Base-by-base conservation (phyloP, 352 stramenopile genomes). In the Poterioochromonas sp. region DNA sequence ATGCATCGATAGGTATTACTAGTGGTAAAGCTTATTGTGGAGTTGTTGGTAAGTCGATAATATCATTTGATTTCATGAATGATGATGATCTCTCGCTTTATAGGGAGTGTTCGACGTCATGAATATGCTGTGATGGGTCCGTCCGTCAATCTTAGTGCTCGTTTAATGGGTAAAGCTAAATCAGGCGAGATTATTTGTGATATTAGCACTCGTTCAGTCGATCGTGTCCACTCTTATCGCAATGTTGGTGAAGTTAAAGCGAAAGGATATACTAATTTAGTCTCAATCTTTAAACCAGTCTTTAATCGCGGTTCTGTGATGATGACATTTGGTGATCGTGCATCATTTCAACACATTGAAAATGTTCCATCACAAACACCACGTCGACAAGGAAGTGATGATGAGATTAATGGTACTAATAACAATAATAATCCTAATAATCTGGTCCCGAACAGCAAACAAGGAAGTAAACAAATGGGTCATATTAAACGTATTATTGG, bases 61-160 rank as follows among this genome's bases (percentile, higher is more conserved):
- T n/a, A n/a, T n/a, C n/a, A n/a, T n/a, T n/a, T n/a, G n/a, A n/a
- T n/a, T n/a, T n/a, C n/a, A n/a, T n/a, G n/a, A n/a, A n/a, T n/a
- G n/a, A n/a, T n/a, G 89, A n/a, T n/a, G n/a, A n/a, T n/a, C n/a
- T n/a, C n/a, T n/a, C n/a, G n/a, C n/a, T n/a, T n/a, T 95, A 40
- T n/a, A n/a, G 92, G 92, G 0, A 8, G 92, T 77, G 88, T 89
- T 22, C 95, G 93, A 34, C 85, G 92, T 0, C 86, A 91, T 37
- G 92, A 97, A 83, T 97, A 96, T 84, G 96, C 90, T 0, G 90
- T 97, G n/a, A 83, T 97, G 0, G 92, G 92, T 1, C 90, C 96
- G 79, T 92, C 93, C 20, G 91, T 97, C 29, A 97, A 97, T 73
- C 80, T 97, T 1, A 91, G 89, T 0, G 92, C 92, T 5, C 85